Percentiles rank a stretch among this genome's conserved stretches.
Conservation (phyloP, 139 green algal species). For the Picochlorum sp. region DNA sequence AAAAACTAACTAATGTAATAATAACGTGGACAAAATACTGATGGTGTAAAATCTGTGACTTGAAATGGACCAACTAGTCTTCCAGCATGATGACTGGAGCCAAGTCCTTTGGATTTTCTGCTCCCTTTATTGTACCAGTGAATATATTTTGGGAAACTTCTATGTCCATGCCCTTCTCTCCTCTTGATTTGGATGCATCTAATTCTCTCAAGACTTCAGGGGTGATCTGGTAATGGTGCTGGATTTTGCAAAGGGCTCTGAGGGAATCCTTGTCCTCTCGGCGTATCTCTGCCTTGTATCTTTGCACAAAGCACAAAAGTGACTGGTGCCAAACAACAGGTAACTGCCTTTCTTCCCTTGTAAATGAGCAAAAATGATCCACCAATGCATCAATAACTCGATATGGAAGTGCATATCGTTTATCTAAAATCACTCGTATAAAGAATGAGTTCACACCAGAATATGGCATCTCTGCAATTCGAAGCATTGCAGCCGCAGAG, state of each 20-base stretch:
- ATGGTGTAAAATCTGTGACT: not conserved
- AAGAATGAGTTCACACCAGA: constrained; percentile 94
- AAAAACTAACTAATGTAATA: constrained; percentile 11
- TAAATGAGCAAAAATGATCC: constrained; percentile 75
- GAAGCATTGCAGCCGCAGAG: constrained; percentile 79
- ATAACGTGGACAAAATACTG: not conserved
- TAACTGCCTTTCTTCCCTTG: constrained; percentile 72
- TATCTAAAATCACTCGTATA: constrained; percentile 94
- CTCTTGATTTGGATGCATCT: constrained; percentile 35
- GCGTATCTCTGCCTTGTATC: constrained; percentile 88
- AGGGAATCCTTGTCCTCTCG: constrained; percentile 72
- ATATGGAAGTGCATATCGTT: constrained; percentile 98
- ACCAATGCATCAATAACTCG: constrained; percentile 56
- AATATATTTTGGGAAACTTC: constrained; percentile 8
- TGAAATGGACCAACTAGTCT: constrained; percentile 20
- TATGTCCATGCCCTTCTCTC: not conserved
- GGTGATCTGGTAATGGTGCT: constrained; percentile 85
- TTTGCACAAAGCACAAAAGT: constrained; percentile 91
- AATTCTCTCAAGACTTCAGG: constrained; percentile 88
- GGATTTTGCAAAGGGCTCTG: constrained; percentile 56
- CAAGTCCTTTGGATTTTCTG: constrained; percentile 57
- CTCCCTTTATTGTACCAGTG: constrained; percentile 36
- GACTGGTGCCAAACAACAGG: constrained; percentile 98
- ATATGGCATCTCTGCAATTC: constrained; percentile 88
- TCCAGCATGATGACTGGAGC: constrained; percentile 76